Percentiles rank a stretch among this genome's conserved stretches.
phyloP scores from a whole-genome alignment of 1,284 basidiomycete genomes.

The Mrakiaceae sp. region DNA sequence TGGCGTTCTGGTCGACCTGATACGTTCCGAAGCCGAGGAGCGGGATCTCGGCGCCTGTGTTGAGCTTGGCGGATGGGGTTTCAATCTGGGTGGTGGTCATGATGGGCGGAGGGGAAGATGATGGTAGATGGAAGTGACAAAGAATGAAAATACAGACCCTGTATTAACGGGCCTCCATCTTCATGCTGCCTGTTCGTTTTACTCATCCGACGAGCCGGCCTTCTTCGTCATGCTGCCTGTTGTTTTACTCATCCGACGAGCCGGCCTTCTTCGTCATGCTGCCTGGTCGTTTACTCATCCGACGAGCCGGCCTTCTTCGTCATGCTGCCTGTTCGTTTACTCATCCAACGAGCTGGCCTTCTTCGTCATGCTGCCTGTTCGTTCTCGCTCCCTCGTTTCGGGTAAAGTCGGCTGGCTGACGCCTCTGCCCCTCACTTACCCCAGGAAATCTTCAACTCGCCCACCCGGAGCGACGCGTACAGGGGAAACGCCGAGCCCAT shows the following conservation, averaged over 20 bases:
- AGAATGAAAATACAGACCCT: too few relatives aligned
- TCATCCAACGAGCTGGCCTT: background rate
- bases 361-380: slow-evolving; percentile 19
- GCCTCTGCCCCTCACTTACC: background rate
- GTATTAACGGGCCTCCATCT: background rate
- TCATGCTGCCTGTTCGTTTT: background rate
- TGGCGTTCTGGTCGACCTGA: too few relatives aligned
- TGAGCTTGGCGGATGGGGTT: slow-evolving; percentile 27
- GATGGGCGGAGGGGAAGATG: too few relatives aligned
- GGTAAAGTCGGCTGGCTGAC: background rate
- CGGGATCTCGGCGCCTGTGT: slow-evolving; percentile 30
- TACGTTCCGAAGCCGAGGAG: slow-evolving; percentile 18
- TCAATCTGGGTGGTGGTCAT: too few relatives aligned
- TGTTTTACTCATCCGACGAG: background rate
- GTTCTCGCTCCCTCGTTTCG: background rate
- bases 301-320: slow-evolving; percentile 15
- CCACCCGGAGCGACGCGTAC: slow-evolving; percentile 16
- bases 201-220: background rate
- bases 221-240: background rate
- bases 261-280: background rate
- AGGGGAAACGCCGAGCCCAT: slow-evolving; percentile 16
- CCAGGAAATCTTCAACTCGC: slow-evolving; percentile 21
- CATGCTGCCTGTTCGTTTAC: too few relatives aligned
- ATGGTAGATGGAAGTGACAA: too few relatives aligned
- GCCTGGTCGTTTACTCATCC: background rate